Evolutionary conservation across 176 grass and related monocot species (phyloP).

Genomic region (Oryza glumipatula): DNA sequence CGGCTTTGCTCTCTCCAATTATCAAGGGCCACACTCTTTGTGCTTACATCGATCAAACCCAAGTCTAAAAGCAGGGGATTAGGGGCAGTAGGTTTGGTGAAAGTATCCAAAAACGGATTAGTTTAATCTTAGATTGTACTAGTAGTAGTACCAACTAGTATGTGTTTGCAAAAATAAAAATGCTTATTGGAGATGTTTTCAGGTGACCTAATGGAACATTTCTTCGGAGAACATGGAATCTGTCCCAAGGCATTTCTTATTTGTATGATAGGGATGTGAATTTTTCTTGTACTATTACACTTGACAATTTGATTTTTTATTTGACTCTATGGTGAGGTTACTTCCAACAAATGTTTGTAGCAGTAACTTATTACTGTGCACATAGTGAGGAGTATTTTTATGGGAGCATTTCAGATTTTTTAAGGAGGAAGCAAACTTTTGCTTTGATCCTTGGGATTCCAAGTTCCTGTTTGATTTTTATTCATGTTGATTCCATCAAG

Average conservation of each 20-base stretch:
- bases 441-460: slow-evolving; percentile 2
- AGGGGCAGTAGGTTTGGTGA: slow-evolving; percentile 33
- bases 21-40: slow-evolving; percentile 35
- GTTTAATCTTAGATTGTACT: neutral
- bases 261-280: neutral
- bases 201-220: neutral
- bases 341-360: neutral
- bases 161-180: neutral
- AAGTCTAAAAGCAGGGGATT: neutral
- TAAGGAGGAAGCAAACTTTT: neutral
- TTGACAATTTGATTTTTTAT: neutral
- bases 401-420: too few species aligned
- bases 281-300: neutral
- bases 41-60: neutral
- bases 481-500: neutral
- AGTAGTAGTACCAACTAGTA: neutral
- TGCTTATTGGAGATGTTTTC: neutral
- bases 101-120: neutral
- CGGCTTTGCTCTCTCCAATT: slow-evolving; percentile 38
- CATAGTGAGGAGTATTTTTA: neutral
- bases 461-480: neutral
- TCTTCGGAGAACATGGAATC: neutral
- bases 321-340: neutral
- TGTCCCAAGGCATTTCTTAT: neutral
- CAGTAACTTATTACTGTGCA: neutral